phyloP scores from a whole-genome alignment of 495 filamentous ascomycete genomes.

The Penicillium roqueforti region DNA sequence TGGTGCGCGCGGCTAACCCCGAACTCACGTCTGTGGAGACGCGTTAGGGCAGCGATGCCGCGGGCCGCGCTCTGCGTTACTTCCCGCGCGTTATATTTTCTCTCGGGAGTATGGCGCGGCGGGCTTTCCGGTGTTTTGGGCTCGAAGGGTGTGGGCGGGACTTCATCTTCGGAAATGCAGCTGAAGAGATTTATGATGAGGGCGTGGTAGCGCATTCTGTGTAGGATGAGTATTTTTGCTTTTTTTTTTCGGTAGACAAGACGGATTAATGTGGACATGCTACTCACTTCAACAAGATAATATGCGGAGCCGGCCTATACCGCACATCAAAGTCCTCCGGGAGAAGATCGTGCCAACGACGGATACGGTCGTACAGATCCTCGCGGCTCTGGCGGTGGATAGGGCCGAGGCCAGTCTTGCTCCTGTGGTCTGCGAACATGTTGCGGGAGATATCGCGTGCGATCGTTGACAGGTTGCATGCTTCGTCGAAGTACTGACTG shows the following conservation, averaged over 20 bases:
- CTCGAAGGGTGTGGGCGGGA: slow-evolving; percentile 15
- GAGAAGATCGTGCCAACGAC: slow-evolving; percentile 32
- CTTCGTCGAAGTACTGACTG: slow-evolving; percentile 38
- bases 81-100: slow-evolving; percentile 24
- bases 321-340: slow-evolving; percentile 27
- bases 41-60: slow-evolving; percentile 32
- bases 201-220: slow-evolving; percentile 41
- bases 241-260: not conserved
- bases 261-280: not conserved
- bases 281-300: slow-evolving; percentile 37
- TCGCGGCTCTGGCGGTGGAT: slow-evolving; percentile 27
- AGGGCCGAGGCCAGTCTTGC: not conserved
- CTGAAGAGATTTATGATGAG: slow-evolving; percentile 40
- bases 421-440: slow-evolving; percentile 28
- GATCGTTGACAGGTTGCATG: slow-evolving; percentile 39
- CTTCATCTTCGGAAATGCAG: slow-evolving; percentile 22
- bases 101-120: slow-evolving; percentile 18
- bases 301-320: slow-evolving; percentile 32
- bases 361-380: slow-evolving; percentile 31
- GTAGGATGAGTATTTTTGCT: not conserved
- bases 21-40: slow-evolving; percentile 35
- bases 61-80: slow-evolving; percentile 30
- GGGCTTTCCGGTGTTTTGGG: slow-evolving; percentile 37
- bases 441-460: slow-evolving; percentile 39
- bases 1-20: slow-evolving; percentile 40